Conservation (phyloP, 2,329 filamentous ascomycete species). For the Lecanicillium sp. region DNA sequence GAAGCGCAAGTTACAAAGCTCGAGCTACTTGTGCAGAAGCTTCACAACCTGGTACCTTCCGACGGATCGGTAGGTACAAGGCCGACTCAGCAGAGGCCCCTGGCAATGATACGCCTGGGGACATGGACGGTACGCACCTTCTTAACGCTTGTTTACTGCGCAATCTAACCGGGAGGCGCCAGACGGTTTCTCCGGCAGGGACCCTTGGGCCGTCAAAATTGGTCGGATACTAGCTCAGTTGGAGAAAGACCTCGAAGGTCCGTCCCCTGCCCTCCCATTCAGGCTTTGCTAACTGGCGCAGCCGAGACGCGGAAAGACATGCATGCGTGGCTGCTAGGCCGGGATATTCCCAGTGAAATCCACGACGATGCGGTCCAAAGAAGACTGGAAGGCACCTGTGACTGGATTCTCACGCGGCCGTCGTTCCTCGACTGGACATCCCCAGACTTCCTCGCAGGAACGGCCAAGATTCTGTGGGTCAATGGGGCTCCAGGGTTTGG, state of each 20-base stretch:
- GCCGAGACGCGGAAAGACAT: slow-evolving; percentile 8
- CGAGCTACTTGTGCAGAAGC: not conserved
- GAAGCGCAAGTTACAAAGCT: not conserved
- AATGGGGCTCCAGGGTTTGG: slow-evolving; percentile 20
- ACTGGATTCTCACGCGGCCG: slow-evolving; percentile 16
- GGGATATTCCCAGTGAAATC: slow-evolving; percentile 6
- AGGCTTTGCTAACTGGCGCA: slow-evolving; percentile 12
- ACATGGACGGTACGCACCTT: not conserved
- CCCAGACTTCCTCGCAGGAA: not conserved
- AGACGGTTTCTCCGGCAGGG: too few relatives aligned
- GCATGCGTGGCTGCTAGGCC: slow-evolving; percentile 12
- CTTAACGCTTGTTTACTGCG: not conserved
- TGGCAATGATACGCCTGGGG: not conserved
- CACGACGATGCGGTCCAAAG: slow-evolving; percentile 14
- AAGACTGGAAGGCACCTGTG: slow-evolving; percentile 16
- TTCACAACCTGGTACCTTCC: not conserved
- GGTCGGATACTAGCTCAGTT: too few relatives aligned
- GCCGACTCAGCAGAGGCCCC: not conserved
- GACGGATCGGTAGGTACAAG: not conserved
- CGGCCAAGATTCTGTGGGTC: slow-evolving; percentile 21
- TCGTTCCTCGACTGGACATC: slow-evolving; percentile 14
- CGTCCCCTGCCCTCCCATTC: not conserved
- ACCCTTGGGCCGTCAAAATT: too few relatives aligned
- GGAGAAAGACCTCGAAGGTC: too few relatives aligned
- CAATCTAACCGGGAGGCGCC: too few relatives aligned